These are phyloP conservation scores for Suillus weaverae DNA, from an alignment of 768 basidiomycete species.

Conservation along the genomic window DNA sequence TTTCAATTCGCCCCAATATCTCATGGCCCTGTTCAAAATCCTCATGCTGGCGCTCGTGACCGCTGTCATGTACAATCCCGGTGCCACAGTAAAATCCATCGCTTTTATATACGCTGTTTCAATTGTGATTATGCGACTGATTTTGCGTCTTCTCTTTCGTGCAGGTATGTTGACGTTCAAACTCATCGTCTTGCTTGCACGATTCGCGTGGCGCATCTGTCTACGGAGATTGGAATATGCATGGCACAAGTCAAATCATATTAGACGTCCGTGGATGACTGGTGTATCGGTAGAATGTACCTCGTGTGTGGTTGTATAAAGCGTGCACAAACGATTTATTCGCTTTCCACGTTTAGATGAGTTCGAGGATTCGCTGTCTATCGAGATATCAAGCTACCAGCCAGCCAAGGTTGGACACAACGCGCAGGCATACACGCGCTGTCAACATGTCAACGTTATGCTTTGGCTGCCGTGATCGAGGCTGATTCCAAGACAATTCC, in stretches of 20 bases:
- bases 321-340: background rate
- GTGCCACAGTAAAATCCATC: conserved; percentile 3
- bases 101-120: background rate
- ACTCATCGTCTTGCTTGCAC: background rate
- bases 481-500: background rate
- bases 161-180: conserved; percentile 2
- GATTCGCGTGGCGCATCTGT: background rate
- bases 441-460: background rate
- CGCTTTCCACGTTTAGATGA: background rate
- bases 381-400: background rate
- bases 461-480: no score
- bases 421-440: no score
- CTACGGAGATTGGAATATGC: background rate
- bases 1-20: background rate
- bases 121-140: background rate
- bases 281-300: background rate
- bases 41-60: conserved; percentile 15
- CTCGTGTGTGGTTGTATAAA: background rate
- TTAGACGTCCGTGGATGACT: background rate
- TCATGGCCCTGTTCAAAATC: conserved; percentile 11
- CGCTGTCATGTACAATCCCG: conserved; percentile 16
- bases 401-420: background rate
- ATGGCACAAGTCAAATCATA: background rate
- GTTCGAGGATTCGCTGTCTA: background rate
- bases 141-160: background rate